These are phyloP conservation scores for Candida boidinii DNA, from an alignment of 805 yeast genomes.

Conservation along the genomic window DNA sequence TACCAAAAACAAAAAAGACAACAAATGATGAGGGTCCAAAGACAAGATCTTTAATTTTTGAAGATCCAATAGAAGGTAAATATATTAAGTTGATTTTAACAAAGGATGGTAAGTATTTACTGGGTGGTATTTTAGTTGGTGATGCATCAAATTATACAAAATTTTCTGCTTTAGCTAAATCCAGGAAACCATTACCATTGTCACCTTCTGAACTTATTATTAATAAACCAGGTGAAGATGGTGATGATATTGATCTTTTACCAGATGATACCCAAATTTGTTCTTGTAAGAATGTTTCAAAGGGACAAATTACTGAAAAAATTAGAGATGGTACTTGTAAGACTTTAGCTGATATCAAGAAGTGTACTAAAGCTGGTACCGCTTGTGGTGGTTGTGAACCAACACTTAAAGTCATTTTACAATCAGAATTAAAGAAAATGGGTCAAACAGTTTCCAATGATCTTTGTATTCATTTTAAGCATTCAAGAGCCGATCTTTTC, in stretches of 20 bases:
- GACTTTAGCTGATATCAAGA: conserved; percentile 24
- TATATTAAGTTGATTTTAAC: conserved; percentile 26
- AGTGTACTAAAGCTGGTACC: conserved; percentile 28
- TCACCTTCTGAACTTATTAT: conserved; percentile 24
- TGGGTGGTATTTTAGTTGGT: conserved; percentile 30
- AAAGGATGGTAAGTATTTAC: conserved; percentile 25
- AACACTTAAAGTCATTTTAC: conserved; percentile 26
- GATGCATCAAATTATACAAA: conserved; percentile 24
- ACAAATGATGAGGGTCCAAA: conserved; percentile 9
- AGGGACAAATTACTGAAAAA: conserved; percentile 21
- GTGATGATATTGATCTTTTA: conserved; percentile 21
- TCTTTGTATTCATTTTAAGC: conserved; percentile 25
- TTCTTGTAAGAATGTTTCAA: conserved; percentile 28
- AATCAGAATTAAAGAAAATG: conserved; percentile 25
- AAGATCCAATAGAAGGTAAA: conserved; percentile 25
- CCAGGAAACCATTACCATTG: conserved; percentile 21
- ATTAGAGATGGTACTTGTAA: conserved; percentile 20
- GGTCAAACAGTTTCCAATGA: conserved; percentile 24
- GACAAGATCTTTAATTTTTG: conserved; percentile 20
- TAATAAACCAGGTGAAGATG: conserved; percentile 17
- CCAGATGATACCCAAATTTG: conserved; percentile 29
- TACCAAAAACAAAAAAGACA: conserved; percentile 18
- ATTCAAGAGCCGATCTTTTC: conserved; percentile 27
- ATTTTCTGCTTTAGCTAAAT: conserved; percentile 19
- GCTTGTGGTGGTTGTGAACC: conserved; percentile 33